A percentile compares a stretch with the other conserved stretches of the same genome.
These are phyloP conservation scores for Chaetomiaceae sp. DNA, from an alignment of 2,329 filamentous ascomycete genomes.

Conservation along the genomic window DNA sequence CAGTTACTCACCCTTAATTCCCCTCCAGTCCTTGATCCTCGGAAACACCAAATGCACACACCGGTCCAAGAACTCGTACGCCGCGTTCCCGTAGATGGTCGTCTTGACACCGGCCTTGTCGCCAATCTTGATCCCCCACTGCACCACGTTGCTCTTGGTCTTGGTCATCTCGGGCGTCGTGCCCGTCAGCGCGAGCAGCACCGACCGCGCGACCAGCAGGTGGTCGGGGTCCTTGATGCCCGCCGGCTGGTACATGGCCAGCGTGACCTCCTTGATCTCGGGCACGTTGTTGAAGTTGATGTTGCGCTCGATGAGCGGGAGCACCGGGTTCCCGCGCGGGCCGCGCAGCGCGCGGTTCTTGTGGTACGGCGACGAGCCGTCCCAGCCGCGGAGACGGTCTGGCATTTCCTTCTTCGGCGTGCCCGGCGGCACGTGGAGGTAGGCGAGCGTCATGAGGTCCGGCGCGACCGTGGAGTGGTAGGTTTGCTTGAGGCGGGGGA, in stretches of 20 bases:
- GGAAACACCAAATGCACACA: slow-evolving; percentile 86
- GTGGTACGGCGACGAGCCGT: slow-evolving; percentile 88
- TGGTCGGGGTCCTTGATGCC: slow-evolving; percentile 67
- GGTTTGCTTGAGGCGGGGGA: slow-evolving; percentile 83
- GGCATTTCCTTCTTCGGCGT: slow-evolving; percentile 49
- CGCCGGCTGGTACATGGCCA: slow-evolving; percentile 70
- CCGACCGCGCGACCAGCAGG: slow-evolving; percentile 77
- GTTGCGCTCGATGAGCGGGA: slow-evolving; percentile 67
- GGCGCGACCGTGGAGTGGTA: slow-evolving; percentile 81
- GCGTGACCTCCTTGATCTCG: slow-evolving; percentile 71
- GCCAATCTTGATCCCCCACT: slow-evolving; percentile 70
- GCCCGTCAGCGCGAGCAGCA: slow-evolving; percentile 81
- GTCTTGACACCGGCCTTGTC: slow-evolving; percentile 72
- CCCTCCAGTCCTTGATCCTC: slow-evolving; percentile 93
- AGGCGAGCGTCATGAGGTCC: slow-evolving; percentile 84
- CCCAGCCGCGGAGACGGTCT: slow-evolving; percentile 77
- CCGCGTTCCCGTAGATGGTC: slow-evolving; percentile 71
- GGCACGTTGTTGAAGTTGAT: slow-evolving; percentile 83
- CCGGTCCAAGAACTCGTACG: slow-evolving; percentile 89
- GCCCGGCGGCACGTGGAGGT: slow-evolving; percentile 79
- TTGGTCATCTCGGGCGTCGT: slow-evolving; percentile 66
- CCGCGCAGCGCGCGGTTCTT: slow-evolving; percentile 82
- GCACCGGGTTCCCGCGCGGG: slow-evolving; percentile 71
- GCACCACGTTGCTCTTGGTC: slow-evolving; percentile 64
- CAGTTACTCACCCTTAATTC: slow-evolving; percentile 48